A percentile compares a stretch with the other conserved stretches of the same genome.
These are phyloP conservation scores for Cordyceps pruinosa DNA, from an alignment of 2,329 filamentous ascomycete species.

Conservation along the genomic window DNA sequence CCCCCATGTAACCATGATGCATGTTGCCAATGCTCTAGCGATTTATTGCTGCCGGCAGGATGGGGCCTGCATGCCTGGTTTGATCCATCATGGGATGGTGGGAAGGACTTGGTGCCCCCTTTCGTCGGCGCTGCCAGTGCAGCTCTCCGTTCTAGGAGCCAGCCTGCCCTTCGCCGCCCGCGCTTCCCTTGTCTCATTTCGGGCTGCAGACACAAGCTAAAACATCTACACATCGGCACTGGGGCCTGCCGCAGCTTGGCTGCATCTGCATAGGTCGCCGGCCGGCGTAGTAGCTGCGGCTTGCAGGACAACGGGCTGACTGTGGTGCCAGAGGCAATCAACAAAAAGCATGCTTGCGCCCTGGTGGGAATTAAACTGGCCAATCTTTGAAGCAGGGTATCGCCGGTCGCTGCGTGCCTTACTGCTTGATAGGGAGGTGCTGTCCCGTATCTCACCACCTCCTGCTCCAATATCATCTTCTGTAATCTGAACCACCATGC, in stretches of 20 bases:
- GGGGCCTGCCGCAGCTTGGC: constrained; percentile 4
- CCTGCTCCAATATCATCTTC: too few relatives aligned
- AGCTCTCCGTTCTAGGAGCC: too few relatives aligned
- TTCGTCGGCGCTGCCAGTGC: too few relatives aligned
- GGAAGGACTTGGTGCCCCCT: too few relatives aligned
- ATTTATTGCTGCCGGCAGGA: background rate
- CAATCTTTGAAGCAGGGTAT: too few relatives aligned
- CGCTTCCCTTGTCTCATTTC: constrained; percentile 1
- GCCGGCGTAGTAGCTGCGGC: background rate
- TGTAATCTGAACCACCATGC: background rate
- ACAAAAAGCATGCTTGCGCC: too few relatives aligned
- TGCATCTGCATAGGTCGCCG: background rate
- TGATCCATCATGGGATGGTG: too few relatives aligned
- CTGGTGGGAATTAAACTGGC: too few relatives aligned
- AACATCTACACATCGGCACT: background rate
- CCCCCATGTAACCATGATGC: background rate
- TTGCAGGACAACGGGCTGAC: constrained; percentile 1
- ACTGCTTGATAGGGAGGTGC: too few relatives aligned
- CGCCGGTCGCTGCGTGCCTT: too few relatives aligned
- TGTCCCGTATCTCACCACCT: too few relatives aligned
- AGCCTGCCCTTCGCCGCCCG: background rate
- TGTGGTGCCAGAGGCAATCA: too few relatives aligned
- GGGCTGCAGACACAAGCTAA: constrained; percentile 2
- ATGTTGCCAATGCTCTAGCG: background rate
- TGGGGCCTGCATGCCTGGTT: background rate